Base-by-base conservation (phyloP, 192 early-diverging fungal genomes). In the Haplosporangium gracile region DNA sequence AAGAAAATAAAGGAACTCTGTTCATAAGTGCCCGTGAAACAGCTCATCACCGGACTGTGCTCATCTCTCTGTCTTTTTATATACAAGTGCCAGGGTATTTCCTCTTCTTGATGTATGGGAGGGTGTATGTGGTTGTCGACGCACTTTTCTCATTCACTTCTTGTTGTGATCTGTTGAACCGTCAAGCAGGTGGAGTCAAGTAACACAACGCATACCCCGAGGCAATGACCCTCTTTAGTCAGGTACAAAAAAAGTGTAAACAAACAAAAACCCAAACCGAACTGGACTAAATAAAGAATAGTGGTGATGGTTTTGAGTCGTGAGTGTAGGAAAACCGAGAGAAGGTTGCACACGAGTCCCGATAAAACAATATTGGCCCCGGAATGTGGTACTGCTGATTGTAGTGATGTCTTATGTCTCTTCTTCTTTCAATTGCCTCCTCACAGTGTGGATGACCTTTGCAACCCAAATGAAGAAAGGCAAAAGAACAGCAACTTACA, bases 401-500 rank as follows among this genome's bases (percentile, higher is more conserved):
- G 2, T 34, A 4, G 29, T 11, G 60, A 6, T 57, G 55, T 26
- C 22, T 63, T 51, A 22, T 51, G 18, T 22, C 49, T 20, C 49
- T 51, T 51, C 2, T 2, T 51, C 18, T 51, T 51, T 20, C 49
- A 18, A 51, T 22, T 51, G 49, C 49, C 49, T 51, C 49, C 49
- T 51, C 49, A 51, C 11, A 13, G 60, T 65, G 60, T 65, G 60
- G 60, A 29, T 65, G 60, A 65, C n/a, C 55, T 57, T 57, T 22
- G 49, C 5, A 20, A 20, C 55, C 55, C 55, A 57, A 26, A 26
- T 65, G 73, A 26, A 38, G 29, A 55, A 8, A 20, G 51, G 29
- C 36, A 8, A 34, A 74, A 74, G 29, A 53, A 29, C 24, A n/a
- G 22, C 22, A 45, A 81, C 80, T 81, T 81, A 81, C 80, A 73